Base-by-base conservation (phyloP, 2,329 filamentous ascomycete genomes). In the Pseudogymnoascus sp. region DNA sequence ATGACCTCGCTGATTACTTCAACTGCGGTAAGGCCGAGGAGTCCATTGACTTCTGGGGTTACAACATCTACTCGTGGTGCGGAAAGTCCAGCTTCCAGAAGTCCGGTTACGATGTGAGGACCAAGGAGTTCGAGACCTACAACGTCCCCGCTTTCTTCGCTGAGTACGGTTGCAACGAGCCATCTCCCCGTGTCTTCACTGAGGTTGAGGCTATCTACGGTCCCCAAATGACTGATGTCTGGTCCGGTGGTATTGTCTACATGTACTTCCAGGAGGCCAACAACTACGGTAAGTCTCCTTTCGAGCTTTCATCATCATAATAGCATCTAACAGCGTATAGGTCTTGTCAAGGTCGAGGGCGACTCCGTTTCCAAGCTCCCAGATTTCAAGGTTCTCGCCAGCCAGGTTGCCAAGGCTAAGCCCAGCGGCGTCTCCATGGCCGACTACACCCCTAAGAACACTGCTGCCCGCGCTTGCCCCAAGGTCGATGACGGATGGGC, bases 51-150 rank as follows among this genome's bases (percentile, higher is more conserved):
- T 97, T 95, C 82, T 99, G 92, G 90, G 94, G 94, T 64, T 97
- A 97, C 87, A 99, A 99, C 82, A 96, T 97, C 79, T 99, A 99
- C 83, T 96, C 92, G 60, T 99, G 94, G 94, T 99, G 94, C 75
- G 94, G 93, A 69, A 76, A 92, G 69, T 96, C 90, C 72, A 85
- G 80, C 70, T 94, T 88, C 79, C 72, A 80, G 36, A 73, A 81
- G 64, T 97, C 94, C 3, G 90, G 91, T 61, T 99, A 92, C 78
- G 81, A 87, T 67, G 82, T 86, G 62, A 89, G 93, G 74, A 92
- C 92, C 69, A 76, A 90, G 67, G 93, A 97, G 78, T 99, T 97
- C 80, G 75, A 80, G 64, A 85, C 87, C 73, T 99, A 94, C 82
- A 90, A 90, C 8, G 90, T 97, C 2, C 94, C 94, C 55, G 89